These are phyloP conservation scores for Pyricularia pennisetigena DNA, from an alignment of 2,329 filamentous ascomycete species.

Conservation along the genomic window DNA sequence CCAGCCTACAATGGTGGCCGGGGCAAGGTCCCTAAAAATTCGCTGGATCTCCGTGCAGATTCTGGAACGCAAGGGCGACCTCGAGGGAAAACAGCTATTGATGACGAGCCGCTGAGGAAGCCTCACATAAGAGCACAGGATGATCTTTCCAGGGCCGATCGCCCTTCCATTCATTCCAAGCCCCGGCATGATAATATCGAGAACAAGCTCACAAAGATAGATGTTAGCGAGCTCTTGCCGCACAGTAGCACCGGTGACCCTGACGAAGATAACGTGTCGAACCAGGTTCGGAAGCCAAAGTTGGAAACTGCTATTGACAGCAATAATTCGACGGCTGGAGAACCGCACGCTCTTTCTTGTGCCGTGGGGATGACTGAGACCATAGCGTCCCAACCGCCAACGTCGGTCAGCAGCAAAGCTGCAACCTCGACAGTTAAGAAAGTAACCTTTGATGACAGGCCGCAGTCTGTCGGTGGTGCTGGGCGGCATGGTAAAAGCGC, in stretches of 20 bases:
- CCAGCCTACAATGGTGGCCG: neutral
- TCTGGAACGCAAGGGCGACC: neutral
- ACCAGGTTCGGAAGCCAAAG: neutral
- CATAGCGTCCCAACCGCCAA: neutral
- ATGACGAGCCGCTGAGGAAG: neutral
- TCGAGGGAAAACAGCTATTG: neutral
- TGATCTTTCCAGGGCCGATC: neutral
- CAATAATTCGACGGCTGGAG: neutral
- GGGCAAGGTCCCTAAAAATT: neutral
- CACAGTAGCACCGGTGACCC: neutral
- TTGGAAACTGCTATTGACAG: neutral
- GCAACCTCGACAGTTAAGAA: neutral
- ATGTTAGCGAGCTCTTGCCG: neutral
- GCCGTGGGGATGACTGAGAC: neutral
- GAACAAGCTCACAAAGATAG: neutral
- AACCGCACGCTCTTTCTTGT: neutral
- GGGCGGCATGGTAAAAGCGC: neutral
- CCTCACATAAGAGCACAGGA: neutral
- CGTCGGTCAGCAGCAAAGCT: neutral
- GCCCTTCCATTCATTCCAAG: neutral
- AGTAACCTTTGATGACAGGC: neutral
- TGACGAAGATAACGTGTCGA: neutral
- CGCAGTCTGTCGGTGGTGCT: neutral
- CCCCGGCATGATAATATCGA: neutral
- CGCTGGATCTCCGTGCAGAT: neutral